Conservation (phyloP, 805 yeast genomes). For the Cyberlindnera bimundalis region DNA sequence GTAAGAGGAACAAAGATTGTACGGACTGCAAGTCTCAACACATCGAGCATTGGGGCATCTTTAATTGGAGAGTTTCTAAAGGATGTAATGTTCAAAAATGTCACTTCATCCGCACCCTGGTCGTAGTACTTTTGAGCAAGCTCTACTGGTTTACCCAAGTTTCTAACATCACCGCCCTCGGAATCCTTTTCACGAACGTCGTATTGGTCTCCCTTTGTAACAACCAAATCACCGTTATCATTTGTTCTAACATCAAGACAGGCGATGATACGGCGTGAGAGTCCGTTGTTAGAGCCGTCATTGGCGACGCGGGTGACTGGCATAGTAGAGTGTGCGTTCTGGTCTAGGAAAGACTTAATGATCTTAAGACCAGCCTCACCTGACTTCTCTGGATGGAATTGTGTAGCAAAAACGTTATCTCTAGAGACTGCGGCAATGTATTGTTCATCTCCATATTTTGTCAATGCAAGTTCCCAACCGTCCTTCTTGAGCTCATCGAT, state of each 20-base stretch:
- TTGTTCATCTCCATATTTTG: constrained; percentile 71
- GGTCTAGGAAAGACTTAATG: constrained; percentile 64
- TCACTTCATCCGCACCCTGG: constrained; percentile 97
- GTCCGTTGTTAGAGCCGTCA: constrained; percentile 51
- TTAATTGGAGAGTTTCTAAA: constrained; percentile 90
- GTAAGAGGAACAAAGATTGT: constrained; percentile 95
- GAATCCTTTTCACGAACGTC: constrained; percentile 81
- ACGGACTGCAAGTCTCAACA: constrained; percentile 75
- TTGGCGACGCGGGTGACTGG: constrained; percentile 24
- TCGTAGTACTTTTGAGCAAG: constrained; percentile 84
- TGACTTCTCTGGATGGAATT: constrained; percentile 98
- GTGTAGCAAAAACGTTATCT: constrained; percentile 88
- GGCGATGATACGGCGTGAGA: constrained; percentile 90
- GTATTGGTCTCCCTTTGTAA: constrained; percentile 97
- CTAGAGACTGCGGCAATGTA: constrained; percentile 80
- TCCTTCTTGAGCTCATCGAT: constrained; percentile 32
- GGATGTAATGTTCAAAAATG: constrained; percentile 92
- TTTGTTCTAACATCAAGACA: constrained; percentile 96
- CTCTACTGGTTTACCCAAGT: constrained; percentile 94
- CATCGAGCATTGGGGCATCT: constrained; percentile 96
- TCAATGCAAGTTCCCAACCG: constrained; percentile 72
- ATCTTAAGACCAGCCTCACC: constrained; percentile 86
- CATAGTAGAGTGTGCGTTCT: constrained; percentile 20
- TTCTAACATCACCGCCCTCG: constrained; percentile 67
- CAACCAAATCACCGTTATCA: constrained; percentile 93